Conservation (phyloP, 2,329 filamentous ascomycete genomes). For the Fusarium ambrosium region DNA sequence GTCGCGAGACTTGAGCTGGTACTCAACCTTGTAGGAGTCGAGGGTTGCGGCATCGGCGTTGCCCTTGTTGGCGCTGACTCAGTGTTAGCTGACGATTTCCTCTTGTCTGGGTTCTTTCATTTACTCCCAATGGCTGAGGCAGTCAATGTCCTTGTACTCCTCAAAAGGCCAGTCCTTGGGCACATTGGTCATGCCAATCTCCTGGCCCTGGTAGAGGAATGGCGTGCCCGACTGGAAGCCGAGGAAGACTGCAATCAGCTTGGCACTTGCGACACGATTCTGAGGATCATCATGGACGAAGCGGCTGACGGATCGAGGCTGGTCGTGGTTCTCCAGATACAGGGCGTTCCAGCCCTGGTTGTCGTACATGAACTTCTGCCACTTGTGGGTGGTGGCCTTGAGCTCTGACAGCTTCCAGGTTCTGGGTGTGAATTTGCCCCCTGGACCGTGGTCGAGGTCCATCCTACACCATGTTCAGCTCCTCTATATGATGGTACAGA, state of each 20-base stretch:
- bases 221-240: slow-evolving; percentile 72
- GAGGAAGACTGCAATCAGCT: slow-evolving; percentile 71
- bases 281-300: slow-evolving; percentile 65
- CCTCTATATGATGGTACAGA: background rate
- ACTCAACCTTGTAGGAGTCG: slow-evolving; percentile 56
- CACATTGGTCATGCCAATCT: slow-evolving; percentile 76
- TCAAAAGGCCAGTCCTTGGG: slow-evolving; percentile 71
- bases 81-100: background rate
- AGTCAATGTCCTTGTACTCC: slow-evolving; percentile 78
- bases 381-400: slow-evolving; percentile 67
- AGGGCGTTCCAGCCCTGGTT: slow-evolving; percentile 75
- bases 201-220: slow-evolving; percentile 79
- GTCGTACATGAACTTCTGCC: slow-evolving; percentile 71
- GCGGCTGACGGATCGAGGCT: slow-evolving; percentile 70
- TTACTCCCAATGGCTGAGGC: slow-evolving; percentile 64
- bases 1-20: slow-evolving; percentile 73
- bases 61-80: slow-evolving; percentile 53
- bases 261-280: slow-evolving; percentile 64
- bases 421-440: slow-evolving; percentile 59
- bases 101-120: slow-evolving; percentile 17
- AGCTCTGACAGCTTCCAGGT: slow-evolving; percentile 65
- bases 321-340: slow-evolving; percentile 77
- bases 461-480: slow-evolving; percentile 52
- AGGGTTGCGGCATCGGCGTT: slow-evolving; percentile 56
- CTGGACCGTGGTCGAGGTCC: slow-evolving; percentile 61